phyloP scores from a whole-genome alignment of 129 eudicot genomes.

The Tagetes patula region DNA sequence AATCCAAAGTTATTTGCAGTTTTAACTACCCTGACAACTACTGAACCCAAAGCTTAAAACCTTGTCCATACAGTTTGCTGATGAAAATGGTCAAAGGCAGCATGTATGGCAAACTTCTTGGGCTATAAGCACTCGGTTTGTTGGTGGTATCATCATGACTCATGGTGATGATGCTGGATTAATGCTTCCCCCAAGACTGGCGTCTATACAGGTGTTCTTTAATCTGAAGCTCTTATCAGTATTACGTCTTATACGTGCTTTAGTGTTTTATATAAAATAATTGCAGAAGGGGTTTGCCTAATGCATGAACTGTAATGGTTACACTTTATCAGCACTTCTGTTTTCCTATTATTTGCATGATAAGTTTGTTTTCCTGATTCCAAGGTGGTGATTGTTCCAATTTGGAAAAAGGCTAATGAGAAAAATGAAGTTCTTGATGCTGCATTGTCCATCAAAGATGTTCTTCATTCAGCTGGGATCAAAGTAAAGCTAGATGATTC shows the following conservation, averaged over 20 bases:
- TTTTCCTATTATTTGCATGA: not conserved
- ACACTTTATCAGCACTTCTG: not conserved
- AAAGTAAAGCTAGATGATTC: constrained; percentile 86
- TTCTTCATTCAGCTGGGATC: constrained; percentile 71
- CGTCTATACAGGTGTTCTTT: constrained; percentile 75
- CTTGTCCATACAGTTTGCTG: constrained; percentile 63
- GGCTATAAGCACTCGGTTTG: constrained; percentile 96
- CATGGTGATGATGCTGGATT: constrained; percentile 93
- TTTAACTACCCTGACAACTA: constrained; percentile 8
- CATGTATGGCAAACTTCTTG: constrained; percentile 99
- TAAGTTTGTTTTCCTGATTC: constrained; percentile 19
- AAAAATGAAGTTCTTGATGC: constrained; percentile 72
- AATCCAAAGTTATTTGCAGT: not conserved
- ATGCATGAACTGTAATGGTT: not conserved
- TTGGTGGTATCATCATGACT: constrained; percentile 98
- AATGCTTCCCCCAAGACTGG: constrained; percentile 91
- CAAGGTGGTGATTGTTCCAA: constrained; percentile 88
- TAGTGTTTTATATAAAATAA: not conserved
- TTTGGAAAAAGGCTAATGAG: constrained; percentile 86
- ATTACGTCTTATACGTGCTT: not conserved
- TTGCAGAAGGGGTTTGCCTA: not conserved
- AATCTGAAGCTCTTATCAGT: not conserved
- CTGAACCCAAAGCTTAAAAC: constrained; percentile 17
- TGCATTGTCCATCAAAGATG: constrained; percentile 61
- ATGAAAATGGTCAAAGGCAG: constrained; percentile 89